Conservation (phyloP, 331 rosid species). For the Rhamnella rubrinervis region DNA sequence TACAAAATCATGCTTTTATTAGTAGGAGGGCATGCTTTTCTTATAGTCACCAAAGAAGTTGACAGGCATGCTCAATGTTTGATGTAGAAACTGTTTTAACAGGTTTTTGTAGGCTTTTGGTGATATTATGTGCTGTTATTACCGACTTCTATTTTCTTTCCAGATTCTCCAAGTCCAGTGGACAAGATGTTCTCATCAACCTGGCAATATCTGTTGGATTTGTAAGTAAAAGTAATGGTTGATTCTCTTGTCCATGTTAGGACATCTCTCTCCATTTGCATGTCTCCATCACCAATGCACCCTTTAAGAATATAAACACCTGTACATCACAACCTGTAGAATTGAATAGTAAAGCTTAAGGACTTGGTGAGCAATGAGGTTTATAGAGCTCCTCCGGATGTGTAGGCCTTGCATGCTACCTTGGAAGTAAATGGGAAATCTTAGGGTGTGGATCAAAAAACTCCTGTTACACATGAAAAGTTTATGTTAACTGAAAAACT, state of each 20-base stretch:
- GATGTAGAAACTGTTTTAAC: slow-evolving; percentile 10
- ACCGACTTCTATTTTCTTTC: slow-evolving; percentile 37
- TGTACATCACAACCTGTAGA: too few relatives aligned
- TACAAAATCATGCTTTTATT: too few relatives aligned
- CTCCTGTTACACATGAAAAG: too few relatives aligned
- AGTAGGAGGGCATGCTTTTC: too few relatives aligned
- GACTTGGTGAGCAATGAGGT: too few relatives aligned
- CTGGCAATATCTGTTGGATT: slow-evolving; percentile 82
- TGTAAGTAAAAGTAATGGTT: slow-evolving; percentile 53
- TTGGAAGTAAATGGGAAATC: too few relatives aligned
- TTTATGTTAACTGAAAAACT: neutral
- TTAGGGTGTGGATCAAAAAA: neutral
- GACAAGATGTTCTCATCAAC: slow-evolving; percentile 76
- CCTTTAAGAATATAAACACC: too few relatives aligned
- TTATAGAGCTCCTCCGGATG: too few relatives aligned
- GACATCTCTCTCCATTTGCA: neutral
- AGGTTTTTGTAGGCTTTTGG: slow-evolving; percentile 11
- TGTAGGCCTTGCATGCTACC: too few relatives aligned
- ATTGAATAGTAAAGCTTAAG: too few relatives aligned
- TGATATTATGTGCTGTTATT: slow-evolving; percentile 6
- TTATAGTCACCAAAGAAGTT: too few relatives aligned
- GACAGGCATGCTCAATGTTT: too few relatives aligned
- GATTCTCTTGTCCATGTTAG: slow-evolving; percentile 5
- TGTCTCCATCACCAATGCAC: neutral
- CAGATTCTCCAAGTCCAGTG: slow-evolving; percentile 81